Percentiles rank a stretch among this genome's conserved stretches.
These are phyloP conservation scores for Monilinia aucupariae DNA, from an alignment of 2,329 filamentous ascomycete genomes.

Conservation along the genomic window DNA sequence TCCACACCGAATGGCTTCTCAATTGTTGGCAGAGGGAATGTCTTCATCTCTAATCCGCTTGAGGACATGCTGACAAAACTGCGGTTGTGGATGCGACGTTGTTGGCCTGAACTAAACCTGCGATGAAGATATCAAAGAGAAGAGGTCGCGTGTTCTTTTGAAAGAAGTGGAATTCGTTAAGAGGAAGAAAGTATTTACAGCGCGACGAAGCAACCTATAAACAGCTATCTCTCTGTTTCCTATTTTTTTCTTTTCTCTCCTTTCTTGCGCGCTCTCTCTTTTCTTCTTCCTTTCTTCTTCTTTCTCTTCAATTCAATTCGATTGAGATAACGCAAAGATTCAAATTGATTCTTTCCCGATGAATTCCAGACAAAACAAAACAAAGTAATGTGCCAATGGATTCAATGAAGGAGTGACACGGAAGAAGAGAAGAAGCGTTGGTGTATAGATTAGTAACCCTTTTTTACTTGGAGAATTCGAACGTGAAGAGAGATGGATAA, in stretches of 20 bases:
- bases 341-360: not conserved
- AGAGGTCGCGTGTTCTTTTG: constrained; percentile 13
- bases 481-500: not conserved
- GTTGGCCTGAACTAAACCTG: not conserved
- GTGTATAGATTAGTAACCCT: constrained; percentile 7
- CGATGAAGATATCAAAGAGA: not conserved
- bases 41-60: constrained; percentile 15
- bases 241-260: no score
- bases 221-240: not conserved
- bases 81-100: not conserved
- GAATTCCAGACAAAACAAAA: not conserved
- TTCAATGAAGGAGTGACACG: constrained; percentile 10
- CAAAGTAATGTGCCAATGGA: not conserved
- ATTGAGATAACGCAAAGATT: not conserved
- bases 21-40: constrained; percentile 66
- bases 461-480: not conserved
- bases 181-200: constrained; percentile 14
- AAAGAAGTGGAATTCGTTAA: constrained; percentile 14
- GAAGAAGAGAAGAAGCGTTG: not conserved
- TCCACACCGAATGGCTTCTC: constrained; percentile 88
- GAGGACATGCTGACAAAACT: constrained; percentile 16
- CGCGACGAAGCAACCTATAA: constrained; percentile 11
- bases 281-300: no score
- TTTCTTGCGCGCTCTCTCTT: no score
- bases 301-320: not conserved